A percentile compares a stretch with the other conserved stretches of the same genome.
Conservation (phyloP, 2,329 filamentous ascomycete genomes). For the Metarhizium anisopliae region DNA sequence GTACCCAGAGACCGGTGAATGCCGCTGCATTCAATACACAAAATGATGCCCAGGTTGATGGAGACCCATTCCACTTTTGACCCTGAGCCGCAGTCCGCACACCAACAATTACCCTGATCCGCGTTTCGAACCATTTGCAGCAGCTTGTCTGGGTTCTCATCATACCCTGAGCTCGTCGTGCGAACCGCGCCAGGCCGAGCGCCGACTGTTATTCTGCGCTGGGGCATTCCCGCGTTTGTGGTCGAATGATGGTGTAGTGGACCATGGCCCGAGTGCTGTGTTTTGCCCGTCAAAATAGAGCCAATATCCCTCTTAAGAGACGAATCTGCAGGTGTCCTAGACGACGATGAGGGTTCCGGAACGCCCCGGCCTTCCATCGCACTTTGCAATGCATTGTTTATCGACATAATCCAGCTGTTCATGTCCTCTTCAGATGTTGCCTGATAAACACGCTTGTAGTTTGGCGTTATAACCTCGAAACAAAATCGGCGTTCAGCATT, state of each 20-base stretch:
- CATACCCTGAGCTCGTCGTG: slow-evolving; percentile 60
- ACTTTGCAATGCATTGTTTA: slow-evolving; percentile 95
- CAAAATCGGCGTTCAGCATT: slow-evolving; percentile 93
- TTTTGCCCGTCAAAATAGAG: slow-evolving; percentile 88
- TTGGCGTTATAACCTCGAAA: slow-evolving; percentile 96
- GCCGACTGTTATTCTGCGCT: slow-evolving; percentile 83
- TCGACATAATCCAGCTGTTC: slow-evolving; percentile 90
- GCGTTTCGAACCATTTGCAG: slow-evolving; percentile 80
- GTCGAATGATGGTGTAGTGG: slow-evolving; percentile 41
- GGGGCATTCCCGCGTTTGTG: slow-evolving; percentile 48
- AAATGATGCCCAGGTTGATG: slow-evolving; percentile 90
- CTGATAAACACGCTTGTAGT: slow-evolving; percentile 93
- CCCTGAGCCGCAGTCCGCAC: slow-evolving; percentile 86
- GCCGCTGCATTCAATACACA: slow-evolving; percentile 96
- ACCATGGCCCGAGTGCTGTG: slow-evolving; percentile 55
- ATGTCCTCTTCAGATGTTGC: slow-evolving; percentile 97
- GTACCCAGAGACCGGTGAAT: slow-evolving; percentile 95
- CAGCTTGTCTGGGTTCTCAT: slow-evolving; percentile 77
- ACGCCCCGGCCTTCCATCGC: slow-evolving; percentile 76
- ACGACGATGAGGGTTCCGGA: slow-evolving; percentile 39
- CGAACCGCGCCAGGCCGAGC: slow-evolving; percentile 68
- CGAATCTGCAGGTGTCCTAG: slow-evolving; percentile 33
- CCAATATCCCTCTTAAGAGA: slow-evolving; percentile 78
- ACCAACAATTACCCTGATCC: slow-evolving; percentile 88
- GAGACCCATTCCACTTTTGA: slow-evolving; percentile 98